phyloP scores from a whole-genome alignment of 768 basidiomycete genomes.

The Boletus bicolor region DNA sequence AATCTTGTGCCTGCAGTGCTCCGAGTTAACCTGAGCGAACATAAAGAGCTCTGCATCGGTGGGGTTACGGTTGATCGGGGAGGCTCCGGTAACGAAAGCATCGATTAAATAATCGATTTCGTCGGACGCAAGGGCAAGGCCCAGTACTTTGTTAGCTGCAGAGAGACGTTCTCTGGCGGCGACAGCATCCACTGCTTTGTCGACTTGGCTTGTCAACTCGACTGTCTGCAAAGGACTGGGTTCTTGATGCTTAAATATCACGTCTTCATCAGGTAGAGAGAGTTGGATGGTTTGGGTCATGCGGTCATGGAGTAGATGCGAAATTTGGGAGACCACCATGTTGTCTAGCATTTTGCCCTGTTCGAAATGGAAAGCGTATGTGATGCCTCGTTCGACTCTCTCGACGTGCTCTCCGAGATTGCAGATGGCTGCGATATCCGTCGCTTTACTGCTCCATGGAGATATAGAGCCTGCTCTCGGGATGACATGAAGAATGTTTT shows the following conservation, averaged over 20 bases:
- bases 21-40: constrained; percentile 99
- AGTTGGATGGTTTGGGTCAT: constrained; percentile 88
- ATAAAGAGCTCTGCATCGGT: constrained; percentile 99
- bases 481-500: constrained; percentile 64
- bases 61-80: constrained; percentile 75
- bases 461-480: constrained; percentile 91
- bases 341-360: constrained; percentile 40
- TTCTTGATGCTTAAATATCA: constrained; percentile 56
- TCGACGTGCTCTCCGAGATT: constrained; percentile 69
- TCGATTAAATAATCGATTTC: constrained; percentile 92
- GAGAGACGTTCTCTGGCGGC: constrained; percentile 63
- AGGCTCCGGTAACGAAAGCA: constrained; percentile 73
- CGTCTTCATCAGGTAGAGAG: constrained; percentile 52
- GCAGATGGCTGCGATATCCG: constrained; percentile 89
- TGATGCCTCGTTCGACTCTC: constrained; percentile 82
- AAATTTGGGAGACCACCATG: constrained; percentile 50
- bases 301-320: constrained; percentile 83
- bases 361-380: constrained; percentile 57
- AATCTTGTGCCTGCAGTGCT: constrained; percentile 99
- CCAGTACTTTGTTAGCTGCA: constrained; percentile 77
- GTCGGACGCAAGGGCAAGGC: constrained; percentile 84
- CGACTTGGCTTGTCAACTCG: constrained; percentile 44
- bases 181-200: constrained; percentile 21
- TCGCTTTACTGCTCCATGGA: constrained; percentile 99
- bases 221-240: constrained; percentile 72